A percentile compares a stretch with the other conserved stretches of the same genome.
phyloP scores from a whole-genome alignment of 2,329 filamentous ascomycete genomes.

The Epichloe coenophiala region DNA sequence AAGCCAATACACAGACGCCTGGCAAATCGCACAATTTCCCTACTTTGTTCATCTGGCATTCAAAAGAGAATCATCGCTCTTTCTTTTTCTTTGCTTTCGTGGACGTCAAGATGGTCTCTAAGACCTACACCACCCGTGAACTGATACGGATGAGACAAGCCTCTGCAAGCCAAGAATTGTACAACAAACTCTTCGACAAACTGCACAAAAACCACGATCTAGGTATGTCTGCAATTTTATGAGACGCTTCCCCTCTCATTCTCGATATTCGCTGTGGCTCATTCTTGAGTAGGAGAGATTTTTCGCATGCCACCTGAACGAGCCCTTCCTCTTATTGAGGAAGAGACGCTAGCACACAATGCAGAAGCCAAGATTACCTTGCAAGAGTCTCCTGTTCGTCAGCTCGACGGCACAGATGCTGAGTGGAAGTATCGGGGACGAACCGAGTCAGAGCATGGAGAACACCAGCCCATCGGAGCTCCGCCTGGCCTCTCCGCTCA shows the following conservation, averaged over 20 bases:
- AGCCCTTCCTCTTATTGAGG: slow-evolving; percentile 18
- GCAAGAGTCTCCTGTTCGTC: slow-evolving; percentile 13
- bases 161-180: slow-evolving; percentile 15
- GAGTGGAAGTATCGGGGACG: slow-evolving; percentile 34
- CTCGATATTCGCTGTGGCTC: neutral
- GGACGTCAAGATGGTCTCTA: slow-evolving; percentile 26
- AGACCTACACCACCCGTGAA: slow-evolving; percentile 30
- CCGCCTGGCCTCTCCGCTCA: slow-evolving; percentile 40
- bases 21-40: slow-evolving; percentile 16
- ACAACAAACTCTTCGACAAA: slow-evolving; percentile 16
- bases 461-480: slow-evolving; percentile 36
- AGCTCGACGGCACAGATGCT: slow-evolving; percentile 26
- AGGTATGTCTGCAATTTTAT: slow-evolving; percentile 17
- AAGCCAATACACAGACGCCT: slow-evolving; percentile 11
- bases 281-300: slow-evolving; percentile 15
- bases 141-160: slow-evolving; percentile 24
- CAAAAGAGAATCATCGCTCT: slow-evolving; percentile 19
- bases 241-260: neutral
- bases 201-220: slow-evolving; percentile 27
- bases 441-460: slow-evolving; percentile 27
- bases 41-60: slow-evolving; percentile 27
- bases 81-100: slow-evolving; percentile 29
- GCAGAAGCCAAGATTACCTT: slow-evolving; percentile 1
- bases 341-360: slow-evolving; percentile 13
- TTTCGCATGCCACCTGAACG: slow-evolving; percentile 16